Conservation (phyloP, 495 filamentous ascomycete species). For the Parathielavia appendiculata region DNA sequence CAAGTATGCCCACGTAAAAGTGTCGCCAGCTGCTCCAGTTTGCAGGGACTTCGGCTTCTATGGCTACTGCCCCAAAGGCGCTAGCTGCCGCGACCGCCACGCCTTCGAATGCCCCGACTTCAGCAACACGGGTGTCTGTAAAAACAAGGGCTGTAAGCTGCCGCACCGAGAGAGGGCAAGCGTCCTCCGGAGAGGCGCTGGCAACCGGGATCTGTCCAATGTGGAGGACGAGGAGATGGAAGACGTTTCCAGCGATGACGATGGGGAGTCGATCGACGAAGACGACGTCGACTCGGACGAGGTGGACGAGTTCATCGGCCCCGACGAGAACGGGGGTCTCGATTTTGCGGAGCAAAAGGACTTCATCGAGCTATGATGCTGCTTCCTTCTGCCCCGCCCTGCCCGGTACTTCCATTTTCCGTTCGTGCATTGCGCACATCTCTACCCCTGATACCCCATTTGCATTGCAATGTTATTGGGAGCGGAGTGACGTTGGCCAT, state of each 20-base stretch:
- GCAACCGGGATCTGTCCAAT: constrained; percentile 20
- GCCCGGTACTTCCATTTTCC: constrained; percentile 5
- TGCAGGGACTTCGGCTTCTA: constrained; percentile 80
- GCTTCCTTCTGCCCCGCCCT: neutral
- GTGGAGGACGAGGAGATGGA: constrained; percentile 55
- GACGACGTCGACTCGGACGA: constrained; percentile 89
- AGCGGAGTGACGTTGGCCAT: neutral
- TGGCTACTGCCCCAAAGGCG: constrained; percentile 87
- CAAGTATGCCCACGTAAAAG: constrained; percentile 81
- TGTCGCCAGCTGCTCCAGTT: constrained; percentile 74
- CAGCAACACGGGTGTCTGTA: constrained; percentile 82
- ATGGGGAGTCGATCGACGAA: constrained; percentile 69
- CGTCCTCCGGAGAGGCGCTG: constrained; percentile 45
- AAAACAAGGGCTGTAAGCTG: constrained; percentile 73
- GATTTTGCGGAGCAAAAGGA: constrained; percentile 44
- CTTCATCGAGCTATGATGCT: constrained; percentile 42
- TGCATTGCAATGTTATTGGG: constrained; percentile 5
- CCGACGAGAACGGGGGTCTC: constrained; percentile 36
- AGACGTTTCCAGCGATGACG: constrained; percentile 77
- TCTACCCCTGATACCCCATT: constrained; percentile 30
- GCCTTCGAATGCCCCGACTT: constrained; percentile 90
- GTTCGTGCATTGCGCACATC: constrained; percentile 6
- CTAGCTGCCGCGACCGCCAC: constrained; percentile 73
- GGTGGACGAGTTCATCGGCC: constrained; percentile 63
- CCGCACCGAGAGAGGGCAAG: constrained; percentile 84